Base-by-base conservation (phyloP, 768 basidiomycete genomes). In the Trametes maxima region DNA sequence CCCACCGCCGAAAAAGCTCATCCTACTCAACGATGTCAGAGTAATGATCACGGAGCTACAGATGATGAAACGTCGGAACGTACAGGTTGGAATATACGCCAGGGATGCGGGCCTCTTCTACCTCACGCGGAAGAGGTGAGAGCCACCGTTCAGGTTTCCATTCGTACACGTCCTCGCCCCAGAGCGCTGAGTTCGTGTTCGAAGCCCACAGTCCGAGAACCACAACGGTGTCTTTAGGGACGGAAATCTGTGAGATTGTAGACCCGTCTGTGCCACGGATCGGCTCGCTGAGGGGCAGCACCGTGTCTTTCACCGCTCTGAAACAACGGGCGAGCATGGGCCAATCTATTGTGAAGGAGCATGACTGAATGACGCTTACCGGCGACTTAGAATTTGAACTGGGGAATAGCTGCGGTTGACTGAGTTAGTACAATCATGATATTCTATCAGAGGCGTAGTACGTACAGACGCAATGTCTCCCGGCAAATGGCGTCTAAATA, bases 61-160 rank as follows among this genome's bases (percentile, higher is more conserved):
- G 56, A 11, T 36, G 14, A 3, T 8, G 28, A 3, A 8, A 33
- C 11, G 35, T 35, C 25, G 22, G 0, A 12, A 51, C 68, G 60
- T 35, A 69, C 69, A 70, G 42, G 48, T 72, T 62, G 1, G 75
- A 67, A 46, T 74, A 77, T 0, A 75, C 71, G 1, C 74, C 75
- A 3, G 74, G 74, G 50, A 75, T 66, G 24, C 69, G 62, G 5
- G 74, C 70, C 2, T 69, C 65, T 1, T 63, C 53, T 25, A 71
- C 68, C 25, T 44, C 60, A 5, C 54, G 24, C 1, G 69, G 69
- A 16, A 69, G 59, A 11, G 63, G 67, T 11, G 43, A 37, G 5
- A 79, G 64, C 77, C 78, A 81, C 35, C 79, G 72, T 53, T 80
- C 79, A 5, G 79, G 79, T 54, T 72, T 77, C 75, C 77, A 81